Evolutionary conservation across 1,139 yeast genomes (phyloP).

Genomic region (Candida sanyaensis): DNA sequence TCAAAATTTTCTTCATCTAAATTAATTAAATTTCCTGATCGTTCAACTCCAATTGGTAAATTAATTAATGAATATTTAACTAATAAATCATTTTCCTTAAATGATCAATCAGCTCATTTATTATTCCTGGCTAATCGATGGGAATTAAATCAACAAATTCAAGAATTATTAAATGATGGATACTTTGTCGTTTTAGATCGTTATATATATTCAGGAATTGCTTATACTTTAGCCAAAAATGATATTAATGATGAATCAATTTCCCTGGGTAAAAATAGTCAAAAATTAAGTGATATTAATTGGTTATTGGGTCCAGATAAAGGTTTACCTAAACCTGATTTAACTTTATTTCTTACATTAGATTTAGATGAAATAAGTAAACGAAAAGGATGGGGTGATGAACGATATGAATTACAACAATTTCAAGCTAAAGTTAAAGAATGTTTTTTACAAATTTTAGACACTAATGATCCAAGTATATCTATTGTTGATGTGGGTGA

Average conservation of each 20-base stretch:
- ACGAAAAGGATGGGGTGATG: slow-evolving; percentile 88
- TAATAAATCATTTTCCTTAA: slow-evolving; percentile 47
- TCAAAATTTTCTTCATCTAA: slow-evolving; percentile 40
- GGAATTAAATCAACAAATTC: slow-evolving; percentile 67
- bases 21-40: slow-evolving; percentile 80
- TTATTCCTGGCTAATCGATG: slow-evolving; percentile 93
- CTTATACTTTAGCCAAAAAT: slow-evolving; percentile 84
- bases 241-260: slow-evolving; percentile 10
- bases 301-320: slow-evolving; percentile 85
- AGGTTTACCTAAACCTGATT: slow-evolving; percentile 88
- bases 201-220: slow-evolving; percentile 90
- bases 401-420: slow-evolving; percentile 75
- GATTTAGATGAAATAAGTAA: slow-evolving; percentile 45
- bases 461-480: slow-evolving; percentile 34
- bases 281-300: slow-evolving; percentile 50
- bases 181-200: slow-evolving; percentile 72
- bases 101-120: slow-evolving; percentile 82
- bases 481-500: slow-evolving; percentile 60
- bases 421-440: slow-evolving; percentile 72
- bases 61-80: slow-evolving; percentile 75
- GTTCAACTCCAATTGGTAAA: slow-evolving; percentile 79
- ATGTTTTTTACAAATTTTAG: slow-evolving; percentile 55
- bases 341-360: slow-evolving; percentile 75
- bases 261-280: slow-evolving; percentile 19
- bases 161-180: slow-evolving; percentile 51